phyloP scores from a whole-genome alignment of 441 rosid genomes.

The Flueggea neowawraea region DNA sequence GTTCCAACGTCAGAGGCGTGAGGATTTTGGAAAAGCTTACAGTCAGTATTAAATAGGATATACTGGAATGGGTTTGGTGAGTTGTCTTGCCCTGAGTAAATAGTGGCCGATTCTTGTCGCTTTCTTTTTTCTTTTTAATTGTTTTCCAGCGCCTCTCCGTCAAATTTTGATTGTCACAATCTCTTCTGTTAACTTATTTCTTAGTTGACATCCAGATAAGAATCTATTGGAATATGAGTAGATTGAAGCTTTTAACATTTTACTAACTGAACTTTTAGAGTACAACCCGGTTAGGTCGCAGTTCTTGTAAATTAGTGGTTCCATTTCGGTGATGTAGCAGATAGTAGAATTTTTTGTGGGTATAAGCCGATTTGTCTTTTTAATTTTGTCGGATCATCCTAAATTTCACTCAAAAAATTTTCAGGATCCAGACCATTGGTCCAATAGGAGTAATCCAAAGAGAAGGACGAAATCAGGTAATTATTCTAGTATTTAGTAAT shows the following conservation, averaged over 20 bases:
- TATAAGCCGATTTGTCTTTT: constrained; percentile 14
- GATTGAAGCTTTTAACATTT: no score
- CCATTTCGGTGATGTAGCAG: neutral
- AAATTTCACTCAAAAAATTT: constrained; percentile 36
- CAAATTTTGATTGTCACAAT: neutral
- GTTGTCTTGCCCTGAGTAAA: constrained; percentile 28
- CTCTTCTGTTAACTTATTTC: neutral
- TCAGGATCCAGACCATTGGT: constrained; percentile 46
- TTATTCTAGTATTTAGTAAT: constrained; percentile 14
- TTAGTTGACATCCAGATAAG: no score
- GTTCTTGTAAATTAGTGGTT: constrained; percentile 1
- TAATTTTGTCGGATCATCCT: constrained; percentile 17
- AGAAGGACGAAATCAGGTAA: constrained; percentile 27
- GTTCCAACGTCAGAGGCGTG: constrained; percentile 81
- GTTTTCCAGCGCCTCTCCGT: neutral
- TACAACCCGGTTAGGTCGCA: no score
- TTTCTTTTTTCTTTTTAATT: constrained; percentile 1
- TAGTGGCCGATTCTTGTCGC: neutral
- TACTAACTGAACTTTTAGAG: no score
- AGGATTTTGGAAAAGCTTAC: constrained; percentile 79
- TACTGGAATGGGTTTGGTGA: constrained; percentile 49
- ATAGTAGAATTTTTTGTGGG: constrained; percentile 17
- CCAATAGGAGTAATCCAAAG: constrained; percentile 28
- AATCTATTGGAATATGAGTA: no score
- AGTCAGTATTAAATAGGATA: constrained; percentile 53